Conservation (phyloP, 768 basidiomycete species). For the Psilocybe subaeruginosa region DNA sequence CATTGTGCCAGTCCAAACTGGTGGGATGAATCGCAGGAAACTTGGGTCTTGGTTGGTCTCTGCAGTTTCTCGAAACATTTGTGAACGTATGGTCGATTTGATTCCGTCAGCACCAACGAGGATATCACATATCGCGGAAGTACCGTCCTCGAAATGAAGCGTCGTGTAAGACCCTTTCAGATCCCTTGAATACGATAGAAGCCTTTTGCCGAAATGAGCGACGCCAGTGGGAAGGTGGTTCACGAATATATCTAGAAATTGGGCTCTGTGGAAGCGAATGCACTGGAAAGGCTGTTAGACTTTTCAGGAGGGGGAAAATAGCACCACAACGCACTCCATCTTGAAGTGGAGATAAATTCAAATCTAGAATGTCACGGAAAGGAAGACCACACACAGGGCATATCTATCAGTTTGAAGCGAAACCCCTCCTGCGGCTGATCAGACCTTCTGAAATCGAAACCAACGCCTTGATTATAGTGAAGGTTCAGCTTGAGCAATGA, state of each 20-base stretch:
- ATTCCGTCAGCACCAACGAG: conserved; percentile 52
- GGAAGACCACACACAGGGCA: conserved; percentile 37
- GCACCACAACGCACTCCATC: conserved; percentile 27
- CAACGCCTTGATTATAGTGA: conserved; percentile 32
- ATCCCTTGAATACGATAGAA: conserved; percentile 28
- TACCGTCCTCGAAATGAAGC: conserved; percentile 34
- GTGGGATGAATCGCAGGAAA: conserved; percentile 38
- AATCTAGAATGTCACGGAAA: neutral
- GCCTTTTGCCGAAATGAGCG: conserved; percentile 41
- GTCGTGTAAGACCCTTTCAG: conserved; percentile 8
- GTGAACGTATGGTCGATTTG: conserved; percentile 34
- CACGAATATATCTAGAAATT: conserved; percentile 46
- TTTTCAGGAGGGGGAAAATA: neutral
- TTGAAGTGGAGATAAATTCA: conserved; percentile 9
- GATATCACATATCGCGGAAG: conserved; percentile 39
- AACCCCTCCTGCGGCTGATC: conserved; percentile 41
- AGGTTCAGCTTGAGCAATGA: neutral
- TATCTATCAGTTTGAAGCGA: conserved; percentile 39
- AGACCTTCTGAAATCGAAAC: conserved; percentile 49
- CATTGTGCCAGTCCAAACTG: conserved; percentile 48
- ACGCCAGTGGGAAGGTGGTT: conserved; percentile 33
- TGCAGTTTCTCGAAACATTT: conserved; percentile 31
- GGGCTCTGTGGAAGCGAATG: conserved; percentile 51
- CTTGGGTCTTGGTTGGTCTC: conserved; percentile 23
- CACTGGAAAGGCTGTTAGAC: conserved; percentile 22